Base-by-base conservation (phyloP, 768 basidiomycete genomes). In the Podaxis sp. region DNA sequence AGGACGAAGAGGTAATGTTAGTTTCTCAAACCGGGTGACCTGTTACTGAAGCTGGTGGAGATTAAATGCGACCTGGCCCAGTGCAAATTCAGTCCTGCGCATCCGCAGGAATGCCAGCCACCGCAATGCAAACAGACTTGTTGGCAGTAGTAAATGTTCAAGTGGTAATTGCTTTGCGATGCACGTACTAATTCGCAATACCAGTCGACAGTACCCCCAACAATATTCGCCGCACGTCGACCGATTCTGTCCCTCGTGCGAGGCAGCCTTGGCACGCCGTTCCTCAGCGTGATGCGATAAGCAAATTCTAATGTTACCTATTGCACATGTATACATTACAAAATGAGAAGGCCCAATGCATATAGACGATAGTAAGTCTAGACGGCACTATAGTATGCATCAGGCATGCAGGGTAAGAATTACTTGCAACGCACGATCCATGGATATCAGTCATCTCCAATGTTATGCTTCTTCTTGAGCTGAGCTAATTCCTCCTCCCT, bases 401-500 rank as follows among this genome's bases (percentile, higher is more conserved):
- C 22, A 61, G 26, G 30, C n/a, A 3, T n/a, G 44, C 10, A 36
- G 50, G 33, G 53, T 20, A 12, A 38, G 20, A 24, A 53, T 20
- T 46, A 20, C 17, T 41, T 58, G 36, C 36, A 51, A 46, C 24
- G 41, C 37, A 59, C 59, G 33, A 28, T 58, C 48, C 37, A 51
- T 24, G 15, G 20, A 52, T 20, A 58, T 81, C 76, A 90, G 64
- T 86, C 83, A 66, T 94, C 92, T 57, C 88, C 89, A 67, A 96
- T 93, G 67, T 94, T 75, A 72, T 95, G 91, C 73, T 87, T 88
- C 76, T 87, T 85, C 83, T 98, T 98, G 70, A 96, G 80, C 66
- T 88, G 87, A 0, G 84, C 87, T 38, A 98, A 79, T 66, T 96
- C 96, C 75, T 95, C 90, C 78, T 99, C 96, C 70, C 96, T 81